A percentile compares a stretch with the other conserved stretches of the same genome.
These are phyloP conservation scores for Fusarium tuaranense DNA, from an alignment of 2,329 filamentous ascomycete species.

Conservation along the genomic window DNA sequence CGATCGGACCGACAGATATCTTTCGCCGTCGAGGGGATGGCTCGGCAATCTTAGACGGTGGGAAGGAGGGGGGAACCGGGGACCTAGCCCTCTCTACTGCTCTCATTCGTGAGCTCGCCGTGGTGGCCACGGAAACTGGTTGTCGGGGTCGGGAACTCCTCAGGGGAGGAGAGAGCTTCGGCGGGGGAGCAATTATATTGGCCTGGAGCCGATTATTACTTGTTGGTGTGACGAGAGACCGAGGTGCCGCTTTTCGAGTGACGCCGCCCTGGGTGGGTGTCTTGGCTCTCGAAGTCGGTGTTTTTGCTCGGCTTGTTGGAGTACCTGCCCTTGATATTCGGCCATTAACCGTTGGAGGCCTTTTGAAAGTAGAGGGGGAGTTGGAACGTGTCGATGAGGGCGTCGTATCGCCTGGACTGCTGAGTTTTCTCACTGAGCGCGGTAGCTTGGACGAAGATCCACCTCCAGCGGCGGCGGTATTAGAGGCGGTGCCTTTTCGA, in stretches of 20 bases:
- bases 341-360: constrained; percentile 54
- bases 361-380: constrained; percentile 63
- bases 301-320: constrained; percentile 54
- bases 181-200: constrained; percentile 76
- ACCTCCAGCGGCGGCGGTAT: constrained; percentile 36
- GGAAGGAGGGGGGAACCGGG: constrained; percentile 51
- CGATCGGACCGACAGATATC: constrained; percentile 77
- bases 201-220: constrained; percentile 75
- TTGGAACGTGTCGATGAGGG: constrained; percentile 66
- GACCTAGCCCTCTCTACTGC: constrained; percentile 68
- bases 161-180: constrained; percentile 81
- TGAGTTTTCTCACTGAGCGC: constrained; percentile 58
- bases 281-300: constrained; percentile 56
- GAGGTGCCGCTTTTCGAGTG: constrained; percentile 55
- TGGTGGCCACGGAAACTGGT: constrained; percentile 79
- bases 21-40: constrained; percentile 60
- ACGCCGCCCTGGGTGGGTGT: constrained; percentile 54
- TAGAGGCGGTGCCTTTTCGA: constrained; percentile 38
- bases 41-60: constrained; percentile 51
- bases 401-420: constrained; percentile 60
- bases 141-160: constrained; percentile 86
- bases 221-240: constrained; percentile 59
- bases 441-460: constrained; percentile 58
- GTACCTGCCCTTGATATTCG: constrained; percentile 53
- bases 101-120: constrained; percentile 76